These are phyloP conservation scores for Sphaceloma murrayae DNA, from an alignment of 2,329 filamentous ascomycete species.

Conservation along the genomic window DNA sequence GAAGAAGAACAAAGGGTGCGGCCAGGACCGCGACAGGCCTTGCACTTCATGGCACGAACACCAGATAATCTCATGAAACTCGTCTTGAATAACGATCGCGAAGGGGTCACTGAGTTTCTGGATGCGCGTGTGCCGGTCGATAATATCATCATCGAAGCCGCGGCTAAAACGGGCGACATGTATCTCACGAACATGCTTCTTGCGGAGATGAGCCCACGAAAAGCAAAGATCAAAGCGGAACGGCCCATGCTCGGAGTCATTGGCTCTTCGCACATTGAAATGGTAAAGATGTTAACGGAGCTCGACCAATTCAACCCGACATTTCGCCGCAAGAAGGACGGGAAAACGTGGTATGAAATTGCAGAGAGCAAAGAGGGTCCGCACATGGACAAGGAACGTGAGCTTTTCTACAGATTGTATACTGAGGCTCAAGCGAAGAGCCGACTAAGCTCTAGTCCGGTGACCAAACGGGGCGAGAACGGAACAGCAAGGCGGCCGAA, in stretches of 20 bases:
- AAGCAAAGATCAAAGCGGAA: slow-evolving; percentile 58
- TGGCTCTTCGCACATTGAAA: slow-evolving; percentile 74
- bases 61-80: slow-evolving; percentile 41
- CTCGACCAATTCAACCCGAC: slow-evolving; percentile 66
- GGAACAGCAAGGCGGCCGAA: slow-evolving; percentile 23
- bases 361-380: slow-evolving; percentile 73
- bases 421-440: slow-evolving; percentile 39
- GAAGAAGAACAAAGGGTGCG: slow-evolving; percentile 33
- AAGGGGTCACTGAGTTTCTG: slow-evolving; percentile 40
- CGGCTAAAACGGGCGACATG: slow-evolving; percentile 83
- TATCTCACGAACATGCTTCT: slow-evolving; percentile 68
- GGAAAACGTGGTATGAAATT: slow-evolving; percentile 78
- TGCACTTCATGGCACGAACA: slow-evolving; percentile 43
- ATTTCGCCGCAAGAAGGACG: slow-evolving; percentile 53
- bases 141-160: slow-evolving; percentile 78
- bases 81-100: slow-evolving; percentile 40
- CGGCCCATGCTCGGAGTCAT: slow-evolving; percentile 94
- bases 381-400: slow-evolving; percentile 80
- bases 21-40: slow-evolving; percentile 29
- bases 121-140: slow-evolving; percentile 44
- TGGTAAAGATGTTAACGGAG: slow-evolving; percentile 50
- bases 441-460: slow-evolving; percentile 29
- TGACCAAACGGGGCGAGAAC: slow-evolving; percentile 28
- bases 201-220: slow-evolving; percentile 47
- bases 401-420: slow-evolving; percentile 66